phyloP scores from a whole-genome alignment of 495 filamentous ascomycete species.

The Cairneyella variabilis region DNA sequence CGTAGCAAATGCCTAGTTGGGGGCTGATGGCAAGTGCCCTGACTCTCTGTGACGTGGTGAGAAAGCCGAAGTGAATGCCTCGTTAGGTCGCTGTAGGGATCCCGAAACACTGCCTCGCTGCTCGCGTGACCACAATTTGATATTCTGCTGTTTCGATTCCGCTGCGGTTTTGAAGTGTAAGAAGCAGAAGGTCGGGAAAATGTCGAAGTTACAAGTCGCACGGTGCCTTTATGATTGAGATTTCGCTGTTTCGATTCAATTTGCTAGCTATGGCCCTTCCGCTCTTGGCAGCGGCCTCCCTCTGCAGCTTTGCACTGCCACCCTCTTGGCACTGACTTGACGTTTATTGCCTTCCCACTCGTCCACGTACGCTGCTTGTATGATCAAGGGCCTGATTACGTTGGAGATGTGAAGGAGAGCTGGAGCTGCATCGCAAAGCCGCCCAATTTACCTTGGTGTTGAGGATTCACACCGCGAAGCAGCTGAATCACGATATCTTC shows the following conservation, averaged over 20 bases:
- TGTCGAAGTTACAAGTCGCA: not conserved
- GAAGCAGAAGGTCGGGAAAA: no score
- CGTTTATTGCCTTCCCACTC: not conserved
- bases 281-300: no score
- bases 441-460: no score
- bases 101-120: no score
- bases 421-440: no score
- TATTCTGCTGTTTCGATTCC: no score
- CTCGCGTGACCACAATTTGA: no score
- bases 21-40: no score
- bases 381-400: not conserved
- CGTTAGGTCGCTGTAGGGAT: not conserved
- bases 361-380: not conserved
- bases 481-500: no score
- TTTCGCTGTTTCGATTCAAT: not conserved
- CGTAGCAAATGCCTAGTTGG: not conserved
- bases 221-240: not conserved
- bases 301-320: not conserved
- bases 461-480: no score
- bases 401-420: not conserved
- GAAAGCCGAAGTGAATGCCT: not conserved
- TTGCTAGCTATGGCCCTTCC: no score
- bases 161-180: no score
- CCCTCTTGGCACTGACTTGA: not conserved
- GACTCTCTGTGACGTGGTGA: not conserved